Evolutionary conservation across 768 basidiomycete genomes (phyloP), one percentile per base, ranked within the genome.

Genomic region (Suillus americanus): DNA sequence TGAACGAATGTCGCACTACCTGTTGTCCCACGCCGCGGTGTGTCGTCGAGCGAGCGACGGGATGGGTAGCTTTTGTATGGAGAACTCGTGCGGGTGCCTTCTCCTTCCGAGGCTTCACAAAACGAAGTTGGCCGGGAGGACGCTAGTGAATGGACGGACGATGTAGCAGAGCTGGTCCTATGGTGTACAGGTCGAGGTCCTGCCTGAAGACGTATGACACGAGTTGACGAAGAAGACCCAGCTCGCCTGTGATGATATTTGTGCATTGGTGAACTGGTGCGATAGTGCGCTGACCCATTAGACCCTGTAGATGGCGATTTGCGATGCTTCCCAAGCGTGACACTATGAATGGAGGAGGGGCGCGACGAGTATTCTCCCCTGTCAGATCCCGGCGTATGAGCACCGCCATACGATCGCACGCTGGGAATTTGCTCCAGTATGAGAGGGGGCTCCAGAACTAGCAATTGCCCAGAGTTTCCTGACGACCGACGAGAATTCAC

Each of bases 321-420:
- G 48, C 87, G 81, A 75, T 93, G 89, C 54, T 86, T 81, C 48
- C 78, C 83, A 77, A 82, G 82, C 13, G 85, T 84, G 73, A 90
- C 83, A 68, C 93, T 95, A n/a, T 84, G 88, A n/a, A 93, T 82
- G 0, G 94, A 95, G 0, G 91, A 92, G 1, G 95, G 93, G 30
- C 94, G 80, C 1, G 94, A 96, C 20, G 88, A 82, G 71, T 84
- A 81, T 12, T 92, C 92, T 14, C 90, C 92, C 54, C 83, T 82
- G 68, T 97, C 95, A 35, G 94, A 95, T 60, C 91, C 95, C 0
- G 94, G 95, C 0, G 95, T 96, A 62, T 90, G 90, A 68, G 83
- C 89, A 2, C 91, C 91, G 63, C 91, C 91, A 64, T 89, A 84
- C 3, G 92, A 93, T 13, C 87, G 83, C 23, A 92, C 84, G 12